Evolutionary conservation across 306 rosid genomes (phyloP).

Genomic region (Sechiopsis laciniata): DNA sequence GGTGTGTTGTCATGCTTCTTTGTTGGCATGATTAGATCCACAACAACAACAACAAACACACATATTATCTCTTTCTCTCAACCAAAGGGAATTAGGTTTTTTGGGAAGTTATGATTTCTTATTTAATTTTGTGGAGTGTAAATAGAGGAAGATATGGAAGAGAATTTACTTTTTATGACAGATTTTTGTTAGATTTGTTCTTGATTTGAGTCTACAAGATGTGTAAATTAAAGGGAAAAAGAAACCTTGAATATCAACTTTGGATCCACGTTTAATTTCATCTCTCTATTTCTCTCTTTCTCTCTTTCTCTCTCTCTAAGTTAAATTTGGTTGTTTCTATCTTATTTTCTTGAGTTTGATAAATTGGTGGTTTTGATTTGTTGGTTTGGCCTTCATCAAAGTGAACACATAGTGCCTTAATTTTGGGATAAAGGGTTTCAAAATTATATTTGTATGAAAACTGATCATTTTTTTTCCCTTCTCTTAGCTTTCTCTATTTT

Average conservation of each 20-base stretch:
- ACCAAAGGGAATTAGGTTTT: background rate
- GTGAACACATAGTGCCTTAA: background rate
- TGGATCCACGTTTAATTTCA: background rate
- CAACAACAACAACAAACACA: background rate
- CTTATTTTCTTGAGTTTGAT: background rate
- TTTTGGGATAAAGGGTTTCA: background rate
- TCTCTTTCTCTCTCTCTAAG: too few relatives aligned
- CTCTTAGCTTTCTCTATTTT: background rate
- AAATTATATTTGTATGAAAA: background rate
- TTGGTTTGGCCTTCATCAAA: background rate
- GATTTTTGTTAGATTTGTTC: constrained; percentile 41
- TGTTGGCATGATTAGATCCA: constrained; percentile 74
- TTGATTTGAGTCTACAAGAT: constrained; percentile 8
- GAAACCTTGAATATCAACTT: background rate
- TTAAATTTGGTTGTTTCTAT: background rate
- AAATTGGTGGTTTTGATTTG: background rate
- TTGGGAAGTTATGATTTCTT: background rate
- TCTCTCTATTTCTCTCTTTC: background rate
- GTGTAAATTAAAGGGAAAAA: background rate
- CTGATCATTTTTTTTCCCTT: background rate
- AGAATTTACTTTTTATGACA: constrained; percentile 17
- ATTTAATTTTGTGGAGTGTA: constrained; percentile 42
- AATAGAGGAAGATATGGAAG: constrained; percentile 27
- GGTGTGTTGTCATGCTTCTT: constrained; percentile 97
- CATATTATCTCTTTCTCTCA: background rate